Evolutionary conservation across 2,329 filamentous ascomycete genomes (phyloP).

Genomic region (Tolypocladium tropicale): DNA sequence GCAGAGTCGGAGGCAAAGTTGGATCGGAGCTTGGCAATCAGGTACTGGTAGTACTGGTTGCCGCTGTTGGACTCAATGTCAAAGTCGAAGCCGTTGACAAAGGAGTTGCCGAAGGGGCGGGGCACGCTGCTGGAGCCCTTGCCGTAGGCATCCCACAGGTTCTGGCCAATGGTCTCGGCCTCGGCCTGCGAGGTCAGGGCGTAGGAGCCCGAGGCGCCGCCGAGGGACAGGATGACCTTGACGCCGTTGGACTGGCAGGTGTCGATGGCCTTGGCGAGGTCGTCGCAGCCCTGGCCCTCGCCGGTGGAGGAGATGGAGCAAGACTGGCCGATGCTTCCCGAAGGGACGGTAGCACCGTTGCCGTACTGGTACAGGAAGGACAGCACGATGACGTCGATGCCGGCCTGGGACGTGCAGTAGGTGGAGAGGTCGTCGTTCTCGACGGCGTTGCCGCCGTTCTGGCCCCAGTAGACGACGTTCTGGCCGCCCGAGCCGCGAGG

Average conservation of each 20-base stretch:
- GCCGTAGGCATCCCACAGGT: slow-evolving; percentile 12
- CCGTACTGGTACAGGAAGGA: slow-evolving; percentile 30
- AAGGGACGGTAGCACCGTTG: slow-evolving; percentile 22
- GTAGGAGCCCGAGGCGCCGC: slow-evolving; percentile 10
- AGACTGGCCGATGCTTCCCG: slow-evolving; percentile 27
- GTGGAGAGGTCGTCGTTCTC: slow-evolving; percentile 25
- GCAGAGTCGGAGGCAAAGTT: slow-evolving; percentile 8
- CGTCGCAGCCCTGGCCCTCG: slow-evolving; percentile 17
- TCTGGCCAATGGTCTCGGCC: slow-evolving; percentile 11
- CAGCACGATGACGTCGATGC: slow-evolving; percentile 32
- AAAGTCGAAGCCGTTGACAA: slow-evolving; percentile 13
- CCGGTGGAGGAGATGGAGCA: slow-evolving; percentile 23
- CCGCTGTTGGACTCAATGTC: slow-evolving; percentile 11
- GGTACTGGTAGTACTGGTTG: slow-evolving; percentile 9
- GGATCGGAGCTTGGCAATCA: slow-evolving; percentile 10
- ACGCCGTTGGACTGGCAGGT: slow-evolving; percentile 11
- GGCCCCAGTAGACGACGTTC: slow-evolving; percentile 21
- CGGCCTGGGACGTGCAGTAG: slow-evolving; percentile 26
- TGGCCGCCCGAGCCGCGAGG: slow-evolving; percentile 10
- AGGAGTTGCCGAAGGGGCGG: slow-evolving; percentile 8
- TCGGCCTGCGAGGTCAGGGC: slow-evolving; percentile 7
- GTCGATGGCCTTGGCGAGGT: slow-evolving; percentile 8
- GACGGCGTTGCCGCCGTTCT: slow-evolving; percentile 13
- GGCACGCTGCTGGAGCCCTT: slow-evolving; percentile 3
- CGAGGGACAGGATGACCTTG: slow-evolving; percentile 10